phyloP scores from a whole-genome alignment of 2,329 filamentous ascomycete species.

The Aspergillus intermedius region DNA sequence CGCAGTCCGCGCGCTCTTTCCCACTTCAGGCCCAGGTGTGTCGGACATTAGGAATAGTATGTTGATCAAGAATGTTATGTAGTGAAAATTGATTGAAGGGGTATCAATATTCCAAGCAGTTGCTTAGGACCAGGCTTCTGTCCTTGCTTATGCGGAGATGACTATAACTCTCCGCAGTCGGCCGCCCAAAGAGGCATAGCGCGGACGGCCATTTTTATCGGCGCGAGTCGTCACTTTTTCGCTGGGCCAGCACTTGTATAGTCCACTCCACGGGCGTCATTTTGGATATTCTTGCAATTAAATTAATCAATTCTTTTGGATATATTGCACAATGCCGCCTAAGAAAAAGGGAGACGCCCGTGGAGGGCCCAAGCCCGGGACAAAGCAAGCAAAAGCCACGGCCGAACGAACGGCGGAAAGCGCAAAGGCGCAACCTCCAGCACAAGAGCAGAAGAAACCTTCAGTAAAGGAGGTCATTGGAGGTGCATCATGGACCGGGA shows the following conservation, averaged over 20 bases:
- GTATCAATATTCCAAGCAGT: neutral
- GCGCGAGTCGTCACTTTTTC: neutral
- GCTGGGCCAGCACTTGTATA: neutral
- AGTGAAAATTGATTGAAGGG: neutral
- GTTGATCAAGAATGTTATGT: neutral
- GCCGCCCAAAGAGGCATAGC: constrained; percentile 19
- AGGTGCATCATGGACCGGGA: constrained; percentile 94
- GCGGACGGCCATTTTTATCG: constrained; percentile 20
- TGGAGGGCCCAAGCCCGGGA: constrained; percentile 35
- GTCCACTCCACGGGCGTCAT: constrained; percentile 19
- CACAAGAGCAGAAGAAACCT: constrained; percentile 51
- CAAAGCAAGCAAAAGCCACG: constrained; percentile 36
- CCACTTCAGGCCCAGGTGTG: constrained; percentile 4
- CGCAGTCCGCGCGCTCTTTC: constrained; percentile 3
- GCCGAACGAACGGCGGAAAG: constrained; percentile 26
- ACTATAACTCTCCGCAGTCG: neutral
- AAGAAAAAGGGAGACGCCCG: constrained; percentile 37
- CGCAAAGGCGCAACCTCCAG: constrained; percentile 29
- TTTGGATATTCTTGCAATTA: neutral
- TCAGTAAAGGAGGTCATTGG: constrained; percentile 74
- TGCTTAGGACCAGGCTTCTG: neutral
- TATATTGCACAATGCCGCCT: constrained; percentile 28
- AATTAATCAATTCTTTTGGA: neutral
- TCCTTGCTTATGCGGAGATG: neutral
- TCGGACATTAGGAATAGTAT: neutral